phyloP scores from a whole-genome alignment of 768 basidiomycete species.

The Agrocybe chaxingu region DNA sequence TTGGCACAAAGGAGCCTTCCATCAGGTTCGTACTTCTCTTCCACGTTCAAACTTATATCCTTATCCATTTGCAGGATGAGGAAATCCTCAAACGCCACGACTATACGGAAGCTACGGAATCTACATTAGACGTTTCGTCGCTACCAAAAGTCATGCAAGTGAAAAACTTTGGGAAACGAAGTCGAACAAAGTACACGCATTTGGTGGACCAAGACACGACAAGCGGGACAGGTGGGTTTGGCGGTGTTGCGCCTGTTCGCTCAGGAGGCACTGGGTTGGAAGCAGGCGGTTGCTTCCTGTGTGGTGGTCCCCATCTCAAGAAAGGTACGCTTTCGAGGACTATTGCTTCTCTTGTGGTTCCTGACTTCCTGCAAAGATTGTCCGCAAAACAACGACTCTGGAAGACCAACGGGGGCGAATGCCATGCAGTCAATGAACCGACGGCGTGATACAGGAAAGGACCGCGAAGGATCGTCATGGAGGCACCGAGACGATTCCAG shows the following conservation, averaged over 20 bases:
- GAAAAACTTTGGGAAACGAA: slow-evolving; percentile 89
- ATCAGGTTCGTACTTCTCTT: slow-evolving; percentile 57
- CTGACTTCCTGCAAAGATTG: slow-evolving; percentile 21
- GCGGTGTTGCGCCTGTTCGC: slow-evolving; percentile 52
- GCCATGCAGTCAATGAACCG: slow-evolving; percentile 13
- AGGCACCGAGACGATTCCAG: slow-evolving; percentile 21
- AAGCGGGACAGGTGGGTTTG: slow-evolving; percentile 56
- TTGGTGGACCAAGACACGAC: slow-evolving; percentile 94
- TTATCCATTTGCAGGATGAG: slow-evolving; percentile 53
- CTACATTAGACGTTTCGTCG: slow-evolving; percentile 81
- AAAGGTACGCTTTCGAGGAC: slow-evolving; percentile 54
- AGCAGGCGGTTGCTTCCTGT: slow-evolving; percentile 81
- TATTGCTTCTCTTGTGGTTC: neutral
- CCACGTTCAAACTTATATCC: neutral
- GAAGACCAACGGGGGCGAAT: slow-evolving; percentile 23
- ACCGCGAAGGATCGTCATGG: slow-evolving; percentile 10
- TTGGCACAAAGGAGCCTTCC: slow-evolving; percentile 99
- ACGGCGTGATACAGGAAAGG: slow-evolving; percentile 10
- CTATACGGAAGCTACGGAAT: slow-evolving; percentile 86
- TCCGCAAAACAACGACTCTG: slow-evolving; percentile 24
- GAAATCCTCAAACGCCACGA: slow-evolving; percentile 83
- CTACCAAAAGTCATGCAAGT: slow-evolving; percentile 98
- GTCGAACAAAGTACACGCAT: slow-evolving; percentile 95
- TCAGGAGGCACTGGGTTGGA: slow-evolving; percentile 53
- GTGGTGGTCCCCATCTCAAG: slow-evolving; percentile 92